Base-by-base conservation (phyloP, 208 protist genomes). In the Blastocrithidia nonstop region DNA sequence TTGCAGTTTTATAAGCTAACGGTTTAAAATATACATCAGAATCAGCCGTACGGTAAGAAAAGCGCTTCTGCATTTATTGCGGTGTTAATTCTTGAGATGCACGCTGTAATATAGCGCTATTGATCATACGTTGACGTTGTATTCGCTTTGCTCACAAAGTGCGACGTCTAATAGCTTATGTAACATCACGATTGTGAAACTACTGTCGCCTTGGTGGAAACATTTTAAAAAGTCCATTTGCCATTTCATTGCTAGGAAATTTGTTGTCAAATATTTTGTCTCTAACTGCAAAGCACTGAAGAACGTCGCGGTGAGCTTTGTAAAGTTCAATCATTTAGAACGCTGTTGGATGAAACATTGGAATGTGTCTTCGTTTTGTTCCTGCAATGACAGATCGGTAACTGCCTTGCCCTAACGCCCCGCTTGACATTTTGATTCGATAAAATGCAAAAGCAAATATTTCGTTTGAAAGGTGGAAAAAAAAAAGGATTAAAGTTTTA, bases 191-290 rank as follows among this genome's bases (percentile, higher is more conserved):
- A 13, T 62, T 66, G 58, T 93, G 85, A 46, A 72, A 93, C 42
- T 46, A 67, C 21, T 75, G 52, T 21, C 85, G 57, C 26, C 71
- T 67, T 39, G 79, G 80, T 0, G 85, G 85, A 25, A 81, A 66
- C 61, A 93, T 76, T 43, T 88, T 88, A 59, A 88, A 93, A 16
- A 90, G 48, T 6, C 85, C 85, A 56, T 93, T 93, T 7, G 71
- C 85, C 17, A 87, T 27, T 4, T 68, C 57, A 6, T 50, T 61
- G 1, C 67, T 71, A 2, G 79, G 80, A 53, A 93, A 88, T 45
- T 89, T 89, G 50, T 93, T 93, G 54, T 93, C 79, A 52, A 93
- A 90, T 17, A 93, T 57, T 37, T 83, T 85, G 42, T 93, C 85
- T 1, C 85, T 60, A 3, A 90, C 72, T 21, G 69, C 63, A 37